Evolutionary conservation across 331 rosid species (phyloP).

Genomic region (Pyracantha coccinea): DNA sequence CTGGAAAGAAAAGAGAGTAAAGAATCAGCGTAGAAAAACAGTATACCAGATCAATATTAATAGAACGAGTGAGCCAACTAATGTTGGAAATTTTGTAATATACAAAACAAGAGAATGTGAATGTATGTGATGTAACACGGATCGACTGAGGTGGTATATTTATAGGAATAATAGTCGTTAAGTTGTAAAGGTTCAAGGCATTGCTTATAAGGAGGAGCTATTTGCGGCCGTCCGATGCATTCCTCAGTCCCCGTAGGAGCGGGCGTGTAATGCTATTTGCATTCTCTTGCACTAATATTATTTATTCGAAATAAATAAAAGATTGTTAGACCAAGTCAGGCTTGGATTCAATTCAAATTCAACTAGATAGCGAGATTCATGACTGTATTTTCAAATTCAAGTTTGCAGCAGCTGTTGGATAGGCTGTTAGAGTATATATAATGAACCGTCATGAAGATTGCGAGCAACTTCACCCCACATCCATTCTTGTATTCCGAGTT

Average conservation of each 20-base stretch:
- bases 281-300: not conserved
- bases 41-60: not conserved
- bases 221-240: not conserved
- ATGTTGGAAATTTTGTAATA: not conserved
- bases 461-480: too few species aligned
- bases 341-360: too few species aligned
- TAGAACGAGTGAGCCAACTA: not conserved
- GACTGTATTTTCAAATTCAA: too few species aligned
- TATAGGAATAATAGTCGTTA: not conserved
- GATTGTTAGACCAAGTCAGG: not conserved
- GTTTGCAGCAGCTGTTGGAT: too few species aligned
- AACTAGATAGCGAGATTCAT: too few species aligned
- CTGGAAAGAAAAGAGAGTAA: too few species aligned
- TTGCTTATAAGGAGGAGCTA: not conserved
- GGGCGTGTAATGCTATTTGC: not conserved
- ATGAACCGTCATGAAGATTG: too few species aligned
- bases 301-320: not conserved
- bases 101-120: not conserved
- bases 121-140: not conserved
- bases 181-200: not conserved
- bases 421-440: too few species aligned
- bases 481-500: too few species aligned
- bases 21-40: too few species aligned
- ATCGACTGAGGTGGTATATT: not conserved
- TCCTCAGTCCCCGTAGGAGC: not conserved